phyloP scores from a whole-genome alignment of 1,284 basidiomycete genomes.

The Rhodofomes roseus region DNA sequence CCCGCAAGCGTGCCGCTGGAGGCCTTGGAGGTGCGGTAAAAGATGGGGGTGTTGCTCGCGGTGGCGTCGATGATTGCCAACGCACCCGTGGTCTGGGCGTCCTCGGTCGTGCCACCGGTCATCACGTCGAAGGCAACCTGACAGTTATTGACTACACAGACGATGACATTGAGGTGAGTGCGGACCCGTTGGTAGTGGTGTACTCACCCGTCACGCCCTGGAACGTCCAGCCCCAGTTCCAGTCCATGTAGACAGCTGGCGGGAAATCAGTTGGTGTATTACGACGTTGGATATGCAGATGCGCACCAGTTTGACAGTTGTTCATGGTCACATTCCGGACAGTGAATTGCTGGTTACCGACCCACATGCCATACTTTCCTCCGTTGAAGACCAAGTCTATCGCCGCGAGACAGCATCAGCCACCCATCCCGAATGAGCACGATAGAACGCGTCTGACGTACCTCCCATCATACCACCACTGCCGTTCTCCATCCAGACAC shows the following conservation, averaged over 20 bases:
- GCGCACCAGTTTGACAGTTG: slow-evolving; percentile 37
- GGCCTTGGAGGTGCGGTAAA: slow-evolving; percentile 31
- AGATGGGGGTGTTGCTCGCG: slow-evolving; percentile 43
- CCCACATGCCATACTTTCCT: slow-evolving; percentile 36
- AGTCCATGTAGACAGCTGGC: slow-evolving; percentile 29
- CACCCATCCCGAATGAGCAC: neutral
- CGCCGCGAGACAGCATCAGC: neutral
- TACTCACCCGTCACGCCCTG: slow-evolving; percentile 39
- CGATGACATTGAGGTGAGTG: too few species aligned
- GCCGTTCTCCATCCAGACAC: slow-evolving; percentile 74
- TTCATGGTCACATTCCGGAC: slow-evolving; percentile 56
- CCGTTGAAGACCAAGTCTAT: slow-evolving; percentile 65
- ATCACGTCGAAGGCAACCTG: slow-evolving; percentile 44
- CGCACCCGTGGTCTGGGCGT: slow-evolving; percentile 37
- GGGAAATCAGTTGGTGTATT: neutral
- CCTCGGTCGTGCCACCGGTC: slow-evolving; percentile 38
- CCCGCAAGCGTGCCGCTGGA: slow-evolving; percentile 34
- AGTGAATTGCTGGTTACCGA: slow-evolving; percentile 68
- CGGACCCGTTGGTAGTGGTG: neutral
- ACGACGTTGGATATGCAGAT: neutral
- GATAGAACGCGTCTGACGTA: slow-evolving; percentile 16
- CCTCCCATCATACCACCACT: slow-evolving; percentile 71
- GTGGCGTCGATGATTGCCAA: slow-evolving; percentile 60
- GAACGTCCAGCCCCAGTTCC: slow-evolving; percentile 59
- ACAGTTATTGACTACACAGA: slow-evolving; percentile 43